These are phyloP conservation scores for Yarrowia sp. DNA, from an alignment of 805 yeast species.

Conservation along the genomic window DNA sequence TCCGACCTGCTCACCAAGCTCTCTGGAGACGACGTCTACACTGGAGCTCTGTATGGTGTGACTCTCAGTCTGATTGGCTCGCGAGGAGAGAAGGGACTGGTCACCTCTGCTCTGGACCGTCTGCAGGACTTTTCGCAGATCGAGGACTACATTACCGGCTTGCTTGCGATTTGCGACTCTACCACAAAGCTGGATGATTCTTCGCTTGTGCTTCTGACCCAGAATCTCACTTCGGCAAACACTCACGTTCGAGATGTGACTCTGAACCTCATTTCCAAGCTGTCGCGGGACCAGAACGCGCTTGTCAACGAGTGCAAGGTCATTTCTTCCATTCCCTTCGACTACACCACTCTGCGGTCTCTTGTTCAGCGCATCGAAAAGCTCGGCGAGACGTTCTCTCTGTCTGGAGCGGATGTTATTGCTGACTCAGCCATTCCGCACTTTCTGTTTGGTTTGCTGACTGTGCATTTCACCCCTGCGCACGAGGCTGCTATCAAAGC, in stretches of 20 bases:
- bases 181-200: neutral
- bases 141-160: neutral
- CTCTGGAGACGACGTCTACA: neutral
- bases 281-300: constrained; percentile 7
- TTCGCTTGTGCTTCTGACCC: neutral
- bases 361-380: constrained; percentile 65
- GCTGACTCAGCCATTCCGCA: constrained; percentile 43
- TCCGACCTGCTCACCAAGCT: neutral
- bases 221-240: neutral
- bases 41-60: constrained; percentile 3
- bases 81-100: neutral
- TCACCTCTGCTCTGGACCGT: neutral
- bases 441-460: constrained; percentile 65
- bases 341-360: constrained; percentile 70
- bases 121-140: neutral
- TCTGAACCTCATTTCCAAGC: neutral
- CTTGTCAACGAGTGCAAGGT: constrained; percentile 34
- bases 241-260: neutral
- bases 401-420: constrained; percentile 35
- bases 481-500: constrained; percentile 75
- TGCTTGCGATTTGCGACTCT: neutral
- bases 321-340: constrained; percentile 71
- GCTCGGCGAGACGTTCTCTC: constrained; percentile 48
- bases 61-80: neutral
- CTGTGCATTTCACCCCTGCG: constrained; percentile 76